These are phyloP conservation scores for Echria macrotheca DNA, from an alignment of 495 filamentous ascomycete genomes.

Conservation along the genomic window DNA sequence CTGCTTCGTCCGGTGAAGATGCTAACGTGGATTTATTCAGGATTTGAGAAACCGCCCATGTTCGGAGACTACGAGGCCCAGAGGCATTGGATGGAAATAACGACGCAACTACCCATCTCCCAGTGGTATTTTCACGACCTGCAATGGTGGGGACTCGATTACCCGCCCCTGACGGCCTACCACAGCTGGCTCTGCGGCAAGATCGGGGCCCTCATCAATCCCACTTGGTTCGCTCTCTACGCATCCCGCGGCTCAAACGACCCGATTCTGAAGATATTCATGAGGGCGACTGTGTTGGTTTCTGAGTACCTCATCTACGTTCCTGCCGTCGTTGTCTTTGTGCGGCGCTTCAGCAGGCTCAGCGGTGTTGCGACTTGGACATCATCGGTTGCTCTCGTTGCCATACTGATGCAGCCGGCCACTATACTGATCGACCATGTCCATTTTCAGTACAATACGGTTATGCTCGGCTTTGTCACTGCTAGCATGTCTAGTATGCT, in stretches of 20 bases:
- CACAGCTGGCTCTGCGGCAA: constrained; percentile 92
- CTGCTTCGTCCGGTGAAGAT: too few relatives aligned
- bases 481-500: constrained; percentile 84
- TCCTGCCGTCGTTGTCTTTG: constrained; percentile 77
- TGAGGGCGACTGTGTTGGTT: constrained; percentile 82
- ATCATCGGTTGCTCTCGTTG: constrained; percentile 75
- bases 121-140: constrained; percentile 98
- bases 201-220: constrained; percentile 73
- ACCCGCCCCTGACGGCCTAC: constrained; percentile 94
- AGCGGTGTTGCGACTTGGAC: constrained; percentile 69
- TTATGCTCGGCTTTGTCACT: constrained; percentile 87
- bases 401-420: constrained; percentile 86
- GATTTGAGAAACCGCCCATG: constrained; percentile 78
- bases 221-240: constrained; percentile 83
- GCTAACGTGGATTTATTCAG: constrained; percentile 34
- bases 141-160: constrained; percentile 96
- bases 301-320: constrained; percentile 89
- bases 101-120: constrained; percentile 76
- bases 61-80: constrained; percentile 97
- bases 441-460: constrained; percentile 99
- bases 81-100: constrained; percentile 98
- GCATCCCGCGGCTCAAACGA: constrained; percentile 77
- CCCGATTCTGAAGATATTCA: constrained; percentile 79
- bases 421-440: constrained; percentile 92
- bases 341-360: constrained; percentile 67